Percentiles rank a stretch among this genome's conserved stretches.
These are phyloP conservation scores for Hypoxylon sp. DNA, from an alignment of 2,329 filamentous ascomycete genomes.

Conservation along the genomic window DNA sequence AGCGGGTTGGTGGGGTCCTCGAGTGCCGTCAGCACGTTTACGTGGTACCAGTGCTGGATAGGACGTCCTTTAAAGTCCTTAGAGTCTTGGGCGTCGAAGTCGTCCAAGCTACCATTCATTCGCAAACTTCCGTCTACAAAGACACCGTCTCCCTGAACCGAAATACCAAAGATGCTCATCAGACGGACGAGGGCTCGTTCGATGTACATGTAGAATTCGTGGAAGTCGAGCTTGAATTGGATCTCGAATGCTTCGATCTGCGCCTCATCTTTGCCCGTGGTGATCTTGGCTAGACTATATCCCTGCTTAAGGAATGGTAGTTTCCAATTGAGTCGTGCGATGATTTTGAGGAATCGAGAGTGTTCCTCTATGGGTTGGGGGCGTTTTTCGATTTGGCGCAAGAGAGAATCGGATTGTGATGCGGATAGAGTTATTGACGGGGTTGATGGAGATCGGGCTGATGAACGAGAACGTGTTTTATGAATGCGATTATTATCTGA, in stretches of 20 bases:
- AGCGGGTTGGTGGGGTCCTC: conserved; percentile 66
- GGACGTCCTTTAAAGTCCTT: conserved; percentile 18
- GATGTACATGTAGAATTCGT: conserved; percentile 77
- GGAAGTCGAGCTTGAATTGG: conserved; percentile 82
- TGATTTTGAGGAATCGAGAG: conserved; percentile 66
- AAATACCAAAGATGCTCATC: conserved; percentile 69
- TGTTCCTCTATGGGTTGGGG: conserved; percentile 57
- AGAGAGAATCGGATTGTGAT: conserved; percentile 5
- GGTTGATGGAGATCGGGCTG: conserved; percentile 1
- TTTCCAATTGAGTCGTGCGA: conserved; percentile 70
- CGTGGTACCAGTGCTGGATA: conserved; percentile 68
- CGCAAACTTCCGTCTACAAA: conserved; percentile 5
- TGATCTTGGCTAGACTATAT: conserved; percentile 60
- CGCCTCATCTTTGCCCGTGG: conserved; percentile 48
- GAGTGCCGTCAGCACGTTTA: conserved; percentile 71
- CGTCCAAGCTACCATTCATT: not conserved
- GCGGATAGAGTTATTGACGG: not conserved
- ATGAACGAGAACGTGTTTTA: not conserved
- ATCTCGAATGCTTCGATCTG: conserved; percentile 55
- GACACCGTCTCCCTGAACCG: conserved; percentile 48
- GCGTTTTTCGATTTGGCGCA: conserved; percentile 9
- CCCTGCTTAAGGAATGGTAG: conserved; percentile 65
- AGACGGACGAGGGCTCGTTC: conserved; percentile 75
- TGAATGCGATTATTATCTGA: conserved; percentile 1
- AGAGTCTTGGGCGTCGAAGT: too few species aligned